phyloP scores from a whole-genome alignment of 1,284 basidiomycete species.

The Ceratobasidium sp. region DNA sequence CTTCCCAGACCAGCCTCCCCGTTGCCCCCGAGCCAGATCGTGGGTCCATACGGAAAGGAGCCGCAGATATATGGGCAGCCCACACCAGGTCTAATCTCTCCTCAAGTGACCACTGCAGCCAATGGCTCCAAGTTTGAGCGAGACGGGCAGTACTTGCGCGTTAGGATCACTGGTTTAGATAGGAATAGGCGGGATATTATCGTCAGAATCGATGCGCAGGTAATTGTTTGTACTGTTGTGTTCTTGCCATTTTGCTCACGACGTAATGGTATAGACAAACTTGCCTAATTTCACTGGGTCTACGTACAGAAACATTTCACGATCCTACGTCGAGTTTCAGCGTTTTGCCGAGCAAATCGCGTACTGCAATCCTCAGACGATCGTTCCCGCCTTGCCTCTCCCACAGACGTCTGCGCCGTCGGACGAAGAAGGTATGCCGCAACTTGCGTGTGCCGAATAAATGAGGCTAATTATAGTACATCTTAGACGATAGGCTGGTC shows the following conservation, averaged over 20 bases:
- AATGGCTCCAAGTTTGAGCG: slow-evolving; percentile 80
- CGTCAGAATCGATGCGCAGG: slow-evolving; percentile 93
- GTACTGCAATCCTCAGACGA: slow-evolving; percentile 88
- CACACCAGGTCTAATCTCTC: slow-evolving; percentile 82
- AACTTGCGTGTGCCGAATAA: background rate
- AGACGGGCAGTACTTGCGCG: slow-evolving; percentile 83
- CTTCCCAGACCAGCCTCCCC: slow-evolving; percentile 38
- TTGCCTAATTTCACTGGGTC: slow-evolving; percentile 89
- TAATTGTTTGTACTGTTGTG: slow-evolving; percentile 55
- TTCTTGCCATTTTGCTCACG: slow-evolving; percentile 1
- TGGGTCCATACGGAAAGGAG: slow-evolving; percentile 73
- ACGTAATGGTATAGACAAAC: slow-evolving; percentile 79
- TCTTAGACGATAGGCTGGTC: slow-evolving; percentile 84
- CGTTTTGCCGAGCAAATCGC: slow-evolving; percentile 90
- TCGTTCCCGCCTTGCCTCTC: slow-evolving; percentile 90
- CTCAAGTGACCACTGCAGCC: slow-evolving; percentile 69
- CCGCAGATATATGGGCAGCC: slow-evolving; percentile 87
- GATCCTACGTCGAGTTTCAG: slow-evolving; percentile 92
- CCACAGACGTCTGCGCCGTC: slow-evolving; percentile 93
- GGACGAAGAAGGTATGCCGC: slow-evolving; percentile 83
- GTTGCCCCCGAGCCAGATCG: slow-evolving; percentile 36
- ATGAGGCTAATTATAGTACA: background rate
- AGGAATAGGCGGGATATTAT: slow-evolving; percentile 93
- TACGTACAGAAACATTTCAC: slow-evolving; percentile 90
- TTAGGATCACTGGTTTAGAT: slow-evolving; percentile 89